Evolutionary conservation across 2,329 filamentous ascomycete genomes (phyloP).

Genomic region (Madurella fahalii): DNA sequence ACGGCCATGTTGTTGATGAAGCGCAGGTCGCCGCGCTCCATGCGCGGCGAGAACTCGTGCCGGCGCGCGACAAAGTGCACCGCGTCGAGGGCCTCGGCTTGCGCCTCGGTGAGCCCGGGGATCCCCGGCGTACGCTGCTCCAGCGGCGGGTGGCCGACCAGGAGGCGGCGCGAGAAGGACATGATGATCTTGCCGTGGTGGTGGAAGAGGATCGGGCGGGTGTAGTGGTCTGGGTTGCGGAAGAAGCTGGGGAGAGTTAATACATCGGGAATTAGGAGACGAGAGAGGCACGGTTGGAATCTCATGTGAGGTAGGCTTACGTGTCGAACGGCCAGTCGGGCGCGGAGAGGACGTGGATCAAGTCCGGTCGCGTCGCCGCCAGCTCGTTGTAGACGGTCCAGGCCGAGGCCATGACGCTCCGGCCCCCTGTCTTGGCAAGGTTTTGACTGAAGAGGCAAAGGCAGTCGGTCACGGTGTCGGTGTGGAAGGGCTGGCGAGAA

Average conservation of each 20-base stretch:
- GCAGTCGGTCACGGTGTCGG: conserved; percentile 52
- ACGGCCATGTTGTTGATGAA: conserved; percentile 28
- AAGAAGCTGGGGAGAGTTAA: conserved; percentile 13
- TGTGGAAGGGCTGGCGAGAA: conserved; percentile 63
- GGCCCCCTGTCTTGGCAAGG: conserved; percentile 51
- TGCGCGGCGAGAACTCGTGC: conserved; percentile 28
- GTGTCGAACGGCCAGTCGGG: conserved; percentile 46
- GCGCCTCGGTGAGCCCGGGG: conserved; percentile 52
- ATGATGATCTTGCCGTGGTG: conserved; percentile 14
- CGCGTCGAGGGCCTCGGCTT: conserved; percentile 50
- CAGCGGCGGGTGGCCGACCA: not conserved
- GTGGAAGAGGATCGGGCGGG: conserved; percentile 55
- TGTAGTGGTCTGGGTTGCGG: conserved; percentile 41
- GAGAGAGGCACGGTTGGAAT: too few species aligned
- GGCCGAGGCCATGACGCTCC: conserved; percentile 54
- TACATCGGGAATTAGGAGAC: too few species aligned
- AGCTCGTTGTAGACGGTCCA: conserved; percentile 62
- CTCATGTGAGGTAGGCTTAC: conserved; percentile 32
- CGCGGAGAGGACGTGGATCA: conserved; percentile 53
- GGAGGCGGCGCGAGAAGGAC: not conserved
- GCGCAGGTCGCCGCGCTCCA: conserved; percentile 26
- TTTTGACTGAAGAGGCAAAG: conserved; percentile 54
- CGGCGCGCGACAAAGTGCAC: conserved; percentile 38
- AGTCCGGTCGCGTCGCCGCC: conserved; percentile 52
- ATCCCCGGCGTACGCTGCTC: conserved; percentile 50